Evolutionary conservation across 805 yeast species (phyloP), one percentile per base, ranked within the genome.

Genomic region (Pichia thaimueangensis): DNA sequence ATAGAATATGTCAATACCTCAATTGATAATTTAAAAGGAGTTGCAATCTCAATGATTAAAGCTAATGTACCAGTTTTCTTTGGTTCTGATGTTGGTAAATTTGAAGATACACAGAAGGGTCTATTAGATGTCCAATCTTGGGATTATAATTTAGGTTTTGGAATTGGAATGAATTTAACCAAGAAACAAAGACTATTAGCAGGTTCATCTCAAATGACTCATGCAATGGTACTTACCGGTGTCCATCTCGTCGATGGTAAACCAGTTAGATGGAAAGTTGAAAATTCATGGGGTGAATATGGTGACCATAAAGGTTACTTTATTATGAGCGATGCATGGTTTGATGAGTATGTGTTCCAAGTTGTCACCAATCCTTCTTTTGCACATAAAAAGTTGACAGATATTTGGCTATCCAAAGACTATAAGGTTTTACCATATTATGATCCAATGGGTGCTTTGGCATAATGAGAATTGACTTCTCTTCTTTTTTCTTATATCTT

Each of bases 81-180:
- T 59, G 95, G 95, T 6, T 81, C 87, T 12, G 94, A 86, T 60
- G 87, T 87, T 21, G 91, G 89, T 20, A 82, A 82, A 60, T 87
- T 70, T 62, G 74, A 72, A 66, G 78, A 81, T 60, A 69, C 71
- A 32, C 59, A 60, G 13, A 56, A 74, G 8, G 96, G 96, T 30
- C 61, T 86, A 31, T 75, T 87, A 67, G 95, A 86, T 57, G 69
- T 76, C 16, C 70, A 74, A 25, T 72, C 83, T 13, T 86, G 80
- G 77, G 80, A 82, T 57, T 84, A 80, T 62, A 67, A 74, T 46
- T 64, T 79, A 37, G 78, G 80, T 39, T 70, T 79, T 69, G 63
- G 70, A 12, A 55, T 60, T 11, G 54, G 44, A 23, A 52, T 62
- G 48, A 59, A 60, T 33, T 33, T 63, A 21, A 54, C 62, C 28